Evolutionary conservation across 192 early-diverging fungal species (phyloP).

Genomic region (Backusella sp.): DNA sequence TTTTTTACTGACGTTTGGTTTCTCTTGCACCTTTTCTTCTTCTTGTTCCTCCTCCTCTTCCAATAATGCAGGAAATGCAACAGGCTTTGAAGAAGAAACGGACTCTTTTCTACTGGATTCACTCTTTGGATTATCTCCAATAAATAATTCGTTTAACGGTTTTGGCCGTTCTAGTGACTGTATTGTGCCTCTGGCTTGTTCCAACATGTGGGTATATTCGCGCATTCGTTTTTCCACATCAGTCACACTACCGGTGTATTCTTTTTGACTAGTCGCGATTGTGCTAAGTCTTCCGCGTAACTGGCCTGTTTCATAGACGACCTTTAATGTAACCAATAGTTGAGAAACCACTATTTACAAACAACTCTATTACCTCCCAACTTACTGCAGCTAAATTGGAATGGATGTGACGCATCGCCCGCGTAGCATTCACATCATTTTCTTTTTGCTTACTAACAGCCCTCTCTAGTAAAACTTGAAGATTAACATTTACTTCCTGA

Average conservation of each 20-base stretch:
- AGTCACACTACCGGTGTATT: slow-evolving; percentile 20
- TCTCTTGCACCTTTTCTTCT: not conserved
- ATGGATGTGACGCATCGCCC: slow-evolving; percentile 23
- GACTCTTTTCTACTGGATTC: not conserved
- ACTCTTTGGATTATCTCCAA: not conserved
- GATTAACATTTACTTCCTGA: slow-evolving; percentile 35
- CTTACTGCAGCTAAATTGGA: slow-evolving; percentile 25
- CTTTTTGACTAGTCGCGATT: slow-evolving; percentile 18
- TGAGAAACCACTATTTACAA: too few species aligned
- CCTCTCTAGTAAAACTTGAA: slow-evolving; percentile 29
- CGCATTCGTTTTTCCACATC: slow-evolving; percentile 26
- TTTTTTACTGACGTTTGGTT: not conserved
- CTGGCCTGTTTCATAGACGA: slow-evolving; percentile 21
- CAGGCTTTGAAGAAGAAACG: not conserved
- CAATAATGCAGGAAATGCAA: not conserved
- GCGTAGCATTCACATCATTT: slow-evolving; percentile 26
- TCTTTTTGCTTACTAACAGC: slow-evolving; percentile 27
- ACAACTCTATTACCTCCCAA: not conserved
- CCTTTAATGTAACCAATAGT: not conserved
- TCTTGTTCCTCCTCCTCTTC: not conserved
- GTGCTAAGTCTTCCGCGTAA: slow-evolving; percentile 20
- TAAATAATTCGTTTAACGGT: not conserved
- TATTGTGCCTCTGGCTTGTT: slow-evolving; percentile 32
- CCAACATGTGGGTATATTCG: slow-evolving; percentile 32
- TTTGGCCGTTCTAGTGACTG: slow-evolving; percentile 9